Evolutionary conservation across 2,329 filamentous ascomycete genomes (phyloP), one percentile per base, ranked within the genome.

Genomic region (Ophiostoma tasmaniense): DNA sequence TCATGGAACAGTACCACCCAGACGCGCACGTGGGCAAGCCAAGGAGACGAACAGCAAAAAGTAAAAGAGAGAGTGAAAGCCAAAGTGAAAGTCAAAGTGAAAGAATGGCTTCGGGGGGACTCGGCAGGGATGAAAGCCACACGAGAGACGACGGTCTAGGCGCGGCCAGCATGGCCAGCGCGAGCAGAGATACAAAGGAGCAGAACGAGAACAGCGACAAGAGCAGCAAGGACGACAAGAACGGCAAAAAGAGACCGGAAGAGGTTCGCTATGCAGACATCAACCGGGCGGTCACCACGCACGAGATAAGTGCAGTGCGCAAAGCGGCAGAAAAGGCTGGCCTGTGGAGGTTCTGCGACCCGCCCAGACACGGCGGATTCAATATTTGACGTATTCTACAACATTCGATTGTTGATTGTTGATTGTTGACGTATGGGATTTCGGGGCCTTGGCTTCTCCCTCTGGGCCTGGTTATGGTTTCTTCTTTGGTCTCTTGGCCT

Each of bases 1-100:
- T 96, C 73, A 95, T 95, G 91, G 91, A 96, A 78, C 92, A 96
- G 78, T 95, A 95, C 75, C 88, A 87, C 71, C 91, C 91, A 0
- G 86, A 90, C 72, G 92, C 90, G 0, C 88, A 96, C 76, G 92
- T 96, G 0, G 92, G 92, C 3, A 94, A 92, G 79, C 80, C 81
- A 68, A 86, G 80, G 73, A 79, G 81, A 69, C 75, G 35, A 64
- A 75, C 72, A 72, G 33, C 64, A 0, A 72, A 69, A 67, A 71
- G 50, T 22, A 22, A 10, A 37, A 5, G 11, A 37, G 11, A 1
- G 5, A 4, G 2, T 35, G 30, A 28, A 6, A 10, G 59, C 7
- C 7, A 37, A 73, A 79, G 81, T 69, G 75, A 74, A 70, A 75
- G n/a, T n/a, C n/a, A 30, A 64, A 75, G 73, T 72, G 33, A 65